Conservation (phyloP, 768 basidiomycete species). For the Termitomyces sp. region DNA sequence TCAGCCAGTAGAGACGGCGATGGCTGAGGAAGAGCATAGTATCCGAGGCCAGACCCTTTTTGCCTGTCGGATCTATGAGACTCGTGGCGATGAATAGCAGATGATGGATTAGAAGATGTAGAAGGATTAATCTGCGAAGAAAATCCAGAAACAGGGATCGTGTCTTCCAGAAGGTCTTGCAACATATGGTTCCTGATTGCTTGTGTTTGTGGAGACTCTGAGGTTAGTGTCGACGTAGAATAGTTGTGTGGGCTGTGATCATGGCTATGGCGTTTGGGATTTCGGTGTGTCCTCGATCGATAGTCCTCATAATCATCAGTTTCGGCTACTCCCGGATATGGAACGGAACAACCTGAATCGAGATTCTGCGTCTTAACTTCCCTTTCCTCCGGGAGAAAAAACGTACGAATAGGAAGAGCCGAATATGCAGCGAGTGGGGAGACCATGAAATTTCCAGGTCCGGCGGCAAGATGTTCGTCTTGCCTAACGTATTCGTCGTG, state of each 20-base stretch:
- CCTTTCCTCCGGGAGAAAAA: slow-evolving; percentile 31
- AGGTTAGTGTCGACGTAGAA: not conserved
- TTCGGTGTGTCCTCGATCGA: not conserved
- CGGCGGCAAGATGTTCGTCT: slow-evolving; percentile 26
- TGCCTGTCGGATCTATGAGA: slow-evolving; percentile 9
- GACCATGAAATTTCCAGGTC: slow-evolving; percentile 30
- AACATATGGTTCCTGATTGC: slow-evolving; percentile 31
- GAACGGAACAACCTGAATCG: slow-evolving; percentile 13
- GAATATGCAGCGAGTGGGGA: slow-evolving; percentile 36
- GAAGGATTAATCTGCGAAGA: not conserved
- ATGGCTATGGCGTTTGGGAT: not conserved
- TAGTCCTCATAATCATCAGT: slow-evolving; percentile 2
- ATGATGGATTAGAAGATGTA: slow-evolving; percentile 36
- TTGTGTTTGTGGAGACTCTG: slow-evolving; percentile 1
- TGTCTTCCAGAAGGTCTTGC: slow-evolving; percentile 39
- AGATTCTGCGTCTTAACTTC: slow-evolving; percentile 8
- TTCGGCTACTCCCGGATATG: slow-evolving; percentile 1
- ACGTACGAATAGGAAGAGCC: slow-evolving; percentile 20
- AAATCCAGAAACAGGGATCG: not conserved
- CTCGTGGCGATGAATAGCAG: slow-evolving; percentile 27
- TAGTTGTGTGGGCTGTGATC: not conserved
- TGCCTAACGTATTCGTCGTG: slow-evolving; percentile 28
- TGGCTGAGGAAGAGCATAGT: slow-evolving; percentile 16
- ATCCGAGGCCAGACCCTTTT: not conserved
- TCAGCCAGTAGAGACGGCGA: slow-evolving; percentile 13